phyloP scores from a whole-genome alignment of 331 rosid genomes.

The Dryas integrifolia region DNA sequence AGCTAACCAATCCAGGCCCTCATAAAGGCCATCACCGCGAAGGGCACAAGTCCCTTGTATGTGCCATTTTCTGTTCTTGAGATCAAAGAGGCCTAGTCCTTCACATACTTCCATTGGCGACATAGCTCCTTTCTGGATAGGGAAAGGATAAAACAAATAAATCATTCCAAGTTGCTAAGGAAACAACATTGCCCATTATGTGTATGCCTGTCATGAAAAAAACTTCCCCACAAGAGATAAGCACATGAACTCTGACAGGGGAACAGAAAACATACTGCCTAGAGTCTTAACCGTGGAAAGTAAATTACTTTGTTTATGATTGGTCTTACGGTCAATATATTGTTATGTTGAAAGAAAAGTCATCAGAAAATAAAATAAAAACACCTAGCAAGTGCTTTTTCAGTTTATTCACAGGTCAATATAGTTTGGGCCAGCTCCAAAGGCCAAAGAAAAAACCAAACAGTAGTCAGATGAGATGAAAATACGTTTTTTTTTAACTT shows the following conservation, averaged over 20 bases:
- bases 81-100: constrained; percentile 88
- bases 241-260: not conserved
- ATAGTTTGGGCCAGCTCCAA: not conserved
- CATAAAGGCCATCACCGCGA: constrained; percentile 90
- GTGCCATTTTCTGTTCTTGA: constrained; percentile 94
- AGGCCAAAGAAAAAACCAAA: not conserved
- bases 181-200: not conserved
- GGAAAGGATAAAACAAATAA: not conserved
- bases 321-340: not conserved
- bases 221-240: not conserved
- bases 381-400: not conserved
- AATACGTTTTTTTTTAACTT: not conserved
- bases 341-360: not conserved
- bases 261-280: not conserved
- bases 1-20: constrained; percentile 94
- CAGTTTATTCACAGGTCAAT: not conserved
- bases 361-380: not conserved
- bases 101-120: constrained; percentile 89
- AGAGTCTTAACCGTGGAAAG: not conserved
- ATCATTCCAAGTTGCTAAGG: not conserved
- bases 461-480: not conserved
- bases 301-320: not conserved
- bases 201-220: not conserved
- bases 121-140: constrained; percentile 81
- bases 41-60: constrained; percentile 93